These are phyloP conservation scores for Rutstroemia sydowiana DNA, from an alignment of 2,329 filamentous ascomycete genomes.

Conservation along the genomic window DNA sequence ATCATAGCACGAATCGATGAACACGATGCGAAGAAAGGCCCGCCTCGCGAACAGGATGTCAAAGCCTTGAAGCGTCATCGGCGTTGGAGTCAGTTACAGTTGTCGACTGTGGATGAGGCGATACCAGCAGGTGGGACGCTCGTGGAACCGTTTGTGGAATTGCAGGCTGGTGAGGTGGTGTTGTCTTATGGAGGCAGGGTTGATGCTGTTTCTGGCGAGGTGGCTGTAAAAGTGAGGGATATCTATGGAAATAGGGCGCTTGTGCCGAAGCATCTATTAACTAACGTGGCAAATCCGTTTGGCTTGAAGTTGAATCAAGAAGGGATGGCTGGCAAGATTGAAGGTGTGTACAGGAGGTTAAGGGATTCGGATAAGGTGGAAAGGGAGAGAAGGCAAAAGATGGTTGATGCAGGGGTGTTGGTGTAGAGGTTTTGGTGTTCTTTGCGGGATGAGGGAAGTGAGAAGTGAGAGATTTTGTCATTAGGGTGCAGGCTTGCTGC, in stretches of 20 bases:
- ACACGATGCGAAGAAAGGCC: neutral
- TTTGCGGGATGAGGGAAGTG: too few species aligned
- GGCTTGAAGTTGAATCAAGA: constrained; percentile 3
- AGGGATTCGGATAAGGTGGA: too few species aligned
- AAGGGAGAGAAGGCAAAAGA: too few species aligned
- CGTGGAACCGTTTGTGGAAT: neutral
- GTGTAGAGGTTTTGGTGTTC: too few species aligned
- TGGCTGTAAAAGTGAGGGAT: neutral
- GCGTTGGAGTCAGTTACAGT: neutral
- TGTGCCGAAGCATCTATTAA: neutral
- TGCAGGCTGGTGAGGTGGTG: neutral
- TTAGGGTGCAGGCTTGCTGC: too few species aligned
- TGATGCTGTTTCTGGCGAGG: neutral
- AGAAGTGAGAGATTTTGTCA: too few species aligned
- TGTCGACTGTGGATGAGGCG: neutral
- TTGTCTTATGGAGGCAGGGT: neutral
- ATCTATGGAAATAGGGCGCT: neutral
- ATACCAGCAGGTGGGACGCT: too few species aligned
- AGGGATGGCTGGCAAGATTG: neutral
- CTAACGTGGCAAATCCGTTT: neutral
- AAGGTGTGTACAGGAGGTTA: too few species aligned
- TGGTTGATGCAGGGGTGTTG: too few species aligned
- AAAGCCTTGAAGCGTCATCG: neutral
- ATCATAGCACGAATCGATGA: neutral
- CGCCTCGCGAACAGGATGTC: neutral